phyloP scores from a whole-genome alignment of 352 stramenopile genomes.

The Phytophthora ohioensis region DNA sequence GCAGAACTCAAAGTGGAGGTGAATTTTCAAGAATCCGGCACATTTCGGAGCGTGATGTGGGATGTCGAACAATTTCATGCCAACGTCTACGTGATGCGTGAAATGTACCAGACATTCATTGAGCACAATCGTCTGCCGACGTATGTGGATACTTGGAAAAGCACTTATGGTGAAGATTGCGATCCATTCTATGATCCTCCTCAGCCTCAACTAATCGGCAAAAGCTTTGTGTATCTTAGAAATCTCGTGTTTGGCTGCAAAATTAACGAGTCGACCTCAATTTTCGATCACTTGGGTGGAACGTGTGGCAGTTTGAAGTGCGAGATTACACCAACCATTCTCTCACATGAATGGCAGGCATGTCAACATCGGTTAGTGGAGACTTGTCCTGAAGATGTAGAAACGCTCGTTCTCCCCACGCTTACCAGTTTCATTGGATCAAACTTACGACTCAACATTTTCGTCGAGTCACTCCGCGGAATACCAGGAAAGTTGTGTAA shows the following conservation, averaged over 20 bases:
- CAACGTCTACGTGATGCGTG: constrained; percentile 85
- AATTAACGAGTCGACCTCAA: constrained; percentile 60
- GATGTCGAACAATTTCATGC: constrained; percentile 82
- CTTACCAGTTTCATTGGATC: constrained; percentile 56
- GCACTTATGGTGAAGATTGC: constrained; percentile 42
- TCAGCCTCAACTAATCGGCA: constrained; percentile 76
- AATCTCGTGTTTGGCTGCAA: constrained; percentile 75
- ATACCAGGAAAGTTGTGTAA: constrained; percentile 84
- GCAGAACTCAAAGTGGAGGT: constrained; percentile 84
- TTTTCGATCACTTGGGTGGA: constrained; percentile 61
- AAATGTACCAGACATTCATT: constrained; percentile 91
- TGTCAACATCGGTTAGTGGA: constrained; percentile 70
- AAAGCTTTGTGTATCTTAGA: constrained; percentile 69
- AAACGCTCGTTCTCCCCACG: constrained; percentile 49
- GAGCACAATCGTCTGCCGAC: constrained; percentile 64
- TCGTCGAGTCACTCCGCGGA: constrained; percentile 57
- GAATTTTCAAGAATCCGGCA: constrained; percentile 78
- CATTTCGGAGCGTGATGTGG: constrained; percentile 82
- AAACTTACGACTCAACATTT: constrained; percentile 65
- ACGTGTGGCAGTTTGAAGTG: constrained; percentile 57
- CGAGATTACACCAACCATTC: constrained; percentile 66
- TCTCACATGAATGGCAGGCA: constrained; percentile 84
- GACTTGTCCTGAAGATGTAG: constrained; percentile 54
- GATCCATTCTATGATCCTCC: constrained; percentile 87
- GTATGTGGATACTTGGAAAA: constrained; percentile 45